Conservation (phyloP, 208 protist species). For the Acanthamoeba healyi region DNA sequence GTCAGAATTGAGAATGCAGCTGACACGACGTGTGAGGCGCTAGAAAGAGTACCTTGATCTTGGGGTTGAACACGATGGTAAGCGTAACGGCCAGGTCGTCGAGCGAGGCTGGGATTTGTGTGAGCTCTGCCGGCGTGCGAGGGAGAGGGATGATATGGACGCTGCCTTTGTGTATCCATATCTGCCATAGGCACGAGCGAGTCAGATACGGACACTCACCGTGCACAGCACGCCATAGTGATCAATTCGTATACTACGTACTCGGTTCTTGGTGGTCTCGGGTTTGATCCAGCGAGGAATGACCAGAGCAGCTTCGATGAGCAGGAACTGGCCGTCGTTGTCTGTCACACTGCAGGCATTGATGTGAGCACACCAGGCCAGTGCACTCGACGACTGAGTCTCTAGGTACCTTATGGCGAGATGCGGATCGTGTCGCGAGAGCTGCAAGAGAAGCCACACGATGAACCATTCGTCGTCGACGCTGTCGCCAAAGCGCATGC, state of each 20-base stretch:
- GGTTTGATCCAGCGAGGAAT: constrained; percentile 86
- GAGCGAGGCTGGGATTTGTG: constrained; percentile 44
- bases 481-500: constrained; percentile 76
- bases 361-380: too few species aligned
- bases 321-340: constrained; percentile 86
- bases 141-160: constrained; percentile 73
- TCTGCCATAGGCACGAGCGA: neutral
- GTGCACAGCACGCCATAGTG: neutral
- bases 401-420: constrained; percentile 60
- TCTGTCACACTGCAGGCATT: constrained; percentile 68
- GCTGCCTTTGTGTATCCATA: constrained; percentile 39
- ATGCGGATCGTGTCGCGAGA: constrained; percentile 54
- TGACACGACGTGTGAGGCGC: neutral
- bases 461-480: constrained; percentile 89
- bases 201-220: neutral
- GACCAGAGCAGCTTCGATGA: constrained; percentile 83
- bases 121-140: constrained; percentile 61
- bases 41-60: neutral
- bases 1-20: too few species aligned
- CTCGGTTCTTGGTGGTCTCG: constrained; percentile 65
- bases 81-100: neutral
- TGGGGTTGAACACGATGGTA: neutral
- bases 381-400: neutral
- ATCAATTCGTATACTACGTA: neutral
- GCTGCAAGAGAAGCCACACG: constrained; percentile 80